Evolutionary conservation across 108 stramenopile species (phyloP), one percentile per base, ranked within the genome.

Genomic region (Fistulifera pelliculosa): DNA sequence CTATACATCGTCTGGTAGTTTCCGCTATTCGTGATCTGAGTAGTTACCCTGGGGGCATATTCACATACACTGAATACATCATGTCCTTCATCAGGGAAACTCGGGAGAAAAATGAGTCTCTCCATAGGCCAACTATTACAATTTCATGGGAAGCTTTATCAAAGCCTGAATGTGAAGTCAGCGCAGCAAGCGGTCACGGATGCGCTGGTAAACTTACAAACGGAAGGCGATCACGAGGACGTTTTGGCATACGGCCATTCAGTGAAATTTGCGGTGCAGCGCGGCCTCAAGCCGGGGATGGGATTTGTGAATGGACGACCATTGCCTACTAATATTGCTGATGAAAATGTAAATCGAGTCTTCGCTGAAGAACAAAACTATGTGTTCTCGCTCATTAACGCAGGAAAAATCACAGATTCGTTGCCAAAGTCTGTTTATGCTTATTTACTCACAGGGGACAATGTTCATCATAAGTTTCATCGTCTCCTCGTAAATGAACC

Each of bases 251-350:
- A 85, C 41, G 67, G 64, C 17, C 60, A 68, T 41, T 64, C 76
- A 7, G 38, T 85, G 21, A 68, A 71, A 28, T 85, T 79, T 62
- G 79, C 84, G 10, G 60, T 62, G 2, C 58, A 77, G 40, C 78
- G 76, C 43, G 57, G 71, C 39, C 54, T 86, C n/a, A 50, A 26
- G 25, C 65, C 77, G 27, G 90, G 90, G 1, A 85, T 87, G 85
- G 69, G 71, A 49, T 91, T 91, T 58, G 54, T 87, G 41, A 91
- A 91, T 56, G 90, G 90, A n/a, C 74, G 81, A 19, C 85, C 90
- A 2, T 45, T 91, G 18, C 81, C 85, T 5, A 41, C 39, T 21
- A 59, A 59, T 28, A 47, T 57, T n/a, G 38, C 58, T 22, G 47
- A 60, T 38, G 68, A 76, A 4, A 54, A 57, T 18, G 38, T 79